A percentile compares a stretch with the other conserved stretches of the same genome.
phyloP scores from a whole-genome alignment of 805 yeast species.

The Candida pseudoglaebosa region DNA sequence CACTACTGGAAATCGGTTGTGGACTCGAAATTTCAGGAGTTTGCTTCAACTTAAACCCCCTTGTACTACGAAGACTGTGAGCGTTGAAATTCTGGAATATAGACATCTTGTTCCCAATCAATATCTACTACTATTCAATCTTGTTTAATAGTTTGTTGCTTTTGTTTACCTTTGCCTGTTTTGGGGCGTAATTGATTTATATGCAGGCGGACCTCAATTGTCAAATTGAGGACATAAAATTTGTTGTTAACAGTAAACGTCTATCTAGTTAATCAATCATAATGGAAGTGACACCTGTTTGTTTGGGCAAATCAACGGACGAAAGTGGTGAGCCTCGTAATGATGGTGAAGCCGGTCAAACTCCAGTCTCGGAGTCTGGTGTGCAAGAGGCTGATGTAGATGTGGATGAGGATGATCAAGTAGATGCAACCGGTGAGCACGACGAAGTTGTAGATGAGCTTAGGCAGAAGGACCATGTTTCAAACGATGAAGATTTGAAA shows the following conservation, averaged over 20 bases:
- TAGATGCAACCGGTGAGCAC: neutral
- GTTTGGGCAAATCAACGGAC: neutral
- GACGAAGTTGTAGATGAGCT: neutral
- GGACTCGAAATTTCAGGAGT: constrained; percentile 38
- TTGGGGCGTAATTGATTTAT: neutral
- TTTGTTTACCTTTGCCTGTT: constrained; percentile 3
- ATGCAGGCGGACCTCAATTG: neutral
- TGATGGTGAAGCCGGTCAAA: neutral
- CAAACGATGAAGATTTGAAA: neutral
- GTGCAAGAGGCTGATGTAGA: neutral
- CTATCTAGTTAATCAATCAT: neutral
- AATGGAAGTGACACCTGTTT: constrained; percentile 1
- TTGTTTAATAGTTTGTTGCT: neutral
- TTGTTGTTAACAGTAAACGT: too few species aligned
- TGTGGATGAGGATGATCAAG: neutral
- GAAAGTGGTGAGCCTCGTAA: constrained; percentile 7
- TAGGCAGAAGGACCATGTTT: neutral
- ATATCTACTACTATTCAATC: neutral
- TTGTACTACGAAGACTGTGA: constrained; percentile 37
- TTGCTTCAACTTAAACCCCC: constrained; percentile 41
- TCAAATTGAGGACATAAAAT: too few species aligned
- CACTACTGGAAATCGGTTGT: constrained; percentile 31
- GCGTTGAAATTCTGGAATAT: constrained; percentile 43
- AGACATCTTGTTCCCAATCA: constrained; percentile 21
- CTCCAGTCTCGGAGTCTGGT: neutral